Conservation (phyloP, 352 stramenopile genomes). For the Phytophthora europaea region DNA sequence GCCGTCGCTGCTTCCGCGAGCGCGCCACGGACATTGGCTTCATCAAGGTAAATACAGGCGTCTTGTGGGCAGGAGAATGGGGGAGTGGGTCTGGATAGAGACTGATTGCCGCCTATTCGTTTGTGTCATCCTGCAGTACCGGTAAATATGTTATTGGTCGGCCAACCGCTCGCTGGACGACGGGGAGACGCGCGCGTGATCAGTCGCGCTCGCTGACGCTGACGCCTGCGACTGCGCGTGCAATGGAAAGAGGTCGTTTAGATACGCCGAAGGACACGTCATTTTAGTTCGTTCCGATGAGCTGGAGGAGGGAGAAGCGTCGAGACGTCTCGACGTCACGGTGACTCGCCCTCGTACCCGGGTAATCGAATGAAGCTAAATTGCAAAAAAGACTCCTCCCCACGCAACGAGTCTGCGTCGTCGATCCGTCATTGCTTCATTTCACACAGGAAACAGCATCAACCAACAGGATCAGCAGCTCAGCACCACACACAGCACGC, state of each 20-base stretch:
- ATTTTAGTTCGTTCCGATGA: conserved; percentile 40
- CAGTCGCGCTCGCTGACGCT: conserved; percentile 42
- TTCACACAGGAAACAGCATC: conserved; percentile 6
- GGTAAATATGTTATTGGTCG: conserved; percentile 74
- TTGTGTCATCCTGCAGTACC: conserved; percentile 48
- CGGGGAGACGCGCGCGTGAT: conserved; percentile 35
- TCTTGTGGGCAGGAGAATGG: too few species aligned
- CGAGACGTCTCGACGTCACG: conserved; percentile 18
- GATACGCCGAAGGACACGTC: conserved; percentile 72
- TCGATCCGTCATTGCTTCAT: conserved; percentile 8
- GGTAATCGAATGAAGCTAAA: conserved; percentile 75
- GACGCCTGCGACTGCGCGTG: conserved; percentile 43
- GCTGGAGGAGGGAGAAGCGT: conserved; percentile 28
- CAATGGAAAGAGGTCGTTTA: conserved; percentile 56
- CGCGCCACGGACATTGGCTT: conserved; percentile 96
- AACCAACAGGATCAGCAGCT: background rate
- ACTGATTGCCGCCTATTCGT: too few species aligned
- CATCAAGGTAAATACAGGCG: conserved; percentile 83
- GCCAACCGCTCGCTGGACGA: conserved; percentile 46
- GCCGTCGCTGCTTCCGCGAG: conserved; percentile 97
- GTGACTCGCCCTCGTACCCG: conserved; percentile 11
- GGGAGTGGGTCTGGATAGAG: too few species aligned
- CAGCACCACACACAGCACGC: background rate
- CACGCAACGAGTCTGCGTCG: conserved; percentile 18
- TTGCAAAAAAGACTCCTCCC: conserved; percentile 47